phyloP scores from a whole-genome alignment of 306 rosid species.

The Sphenostylis stenocarpa region DNA sequence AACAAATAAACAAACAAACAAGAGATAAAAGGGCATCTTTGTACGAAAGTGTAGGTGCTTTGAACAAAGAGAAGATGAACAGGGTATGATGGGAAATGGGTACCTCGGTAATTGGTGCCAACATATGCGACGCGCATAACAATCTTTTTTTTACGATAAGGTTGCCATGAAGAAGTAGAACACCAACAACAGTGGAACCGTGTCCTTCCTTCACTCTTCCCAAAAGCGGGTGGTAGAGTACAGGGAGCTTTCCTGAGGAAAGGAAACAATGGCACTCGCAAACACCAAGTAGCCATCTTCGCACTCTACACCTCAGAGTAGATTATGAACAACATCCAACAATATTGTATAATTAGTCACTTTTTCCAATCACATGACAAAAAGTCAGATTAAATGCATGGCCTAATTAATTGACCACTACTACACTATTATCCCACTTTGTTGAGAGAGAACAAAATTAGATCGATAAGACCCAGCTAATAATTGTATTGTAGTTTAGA shows the following conservation, averaged over 20 bases:
- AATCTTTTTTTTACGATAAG: constrained; percentile 77
- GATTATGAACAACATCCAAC: neutral
- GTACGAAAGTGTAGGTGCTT: neutral
- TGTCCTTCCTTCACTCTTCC: neutral
- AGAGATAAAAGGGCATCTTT: neutral
- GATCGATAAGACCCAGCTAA: no score
- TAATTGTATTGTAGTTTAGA: no score
- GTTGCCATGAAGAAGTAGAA: constrained; percentile 50
- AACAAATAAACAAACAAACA: neutral
- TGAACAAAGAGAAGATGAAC: neutral
- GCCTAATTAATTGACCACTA: no score
- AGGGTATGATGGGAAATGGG: neutral
- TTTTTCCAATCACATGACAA: no score
- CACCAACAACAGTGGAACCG: constrained; percentile 32
- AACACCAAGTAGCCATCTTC: constrained; percentile 49
- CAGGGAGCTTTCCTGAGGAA: constrained; percentile 36
- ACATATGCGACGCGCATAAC: constrained; percentile 81
- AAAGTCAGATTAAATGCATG: no score
- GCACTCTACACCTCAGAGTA: neutral
- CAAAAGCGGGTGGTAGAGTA: constrained; percentile 10
- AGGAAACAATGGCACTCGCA: constrained; percentile 47
- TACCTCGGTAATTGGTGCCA: constrained; percentile 91
- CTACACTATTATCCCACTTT: no score
- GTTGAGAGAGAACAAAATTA: no score
- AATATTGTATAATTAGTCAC: no score